Percentiles rank a stretch among this genome's conserved stretches.
These are phyloP conservation scores for Diaporthe sp. DNA, from an alignment of 2,329 filamentous ascomycete species.

Conservation along the genomic window DNA sequence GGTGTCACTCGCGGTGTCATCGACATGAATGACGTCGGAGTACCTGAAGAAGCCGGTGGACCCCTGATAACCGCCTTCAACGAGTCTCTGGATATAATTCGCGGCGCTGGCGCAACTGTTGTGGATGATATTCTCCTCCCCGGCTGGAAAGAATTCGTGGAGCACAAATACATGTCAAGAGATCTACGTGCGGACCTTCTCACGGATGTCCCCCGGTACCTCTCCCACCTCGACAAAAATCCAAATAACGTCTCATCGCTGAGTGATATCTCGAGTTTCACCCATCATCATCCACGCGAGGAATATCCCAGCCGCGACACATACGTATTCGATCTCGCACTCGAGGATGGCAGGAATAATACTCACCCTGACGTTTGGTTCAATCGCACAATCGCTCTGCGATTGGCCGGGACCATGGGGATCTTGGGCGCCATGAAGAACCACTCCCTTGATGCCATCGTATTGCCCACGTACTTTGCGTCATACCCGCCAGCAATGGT, in stretches of 20 bases:
- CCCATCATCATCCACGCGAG: slow-evolving; percentile 64
- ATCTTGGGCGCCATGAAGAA: slow-evolving; percentile 70
- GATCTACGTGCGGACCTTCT: slow-evolving; percentile 71
- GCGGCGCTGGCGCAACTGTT: slow-evolving; percentile 70
- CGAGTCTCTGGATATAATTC: slow-evolving; percentile 64
- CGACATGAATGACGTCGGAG: slow-evolving; percentile 42
- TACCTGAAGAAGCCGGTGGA: slow-evolving; percentile 14
- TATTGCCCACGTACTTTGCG: slow-evolving; percentile 64
- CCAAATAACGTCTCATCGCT: slow-evolving; percentile 68
- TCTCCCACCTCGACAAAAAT: slow-evolving; percentile 68
- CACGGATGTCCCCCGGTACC: slow-evolving; percentile 66
- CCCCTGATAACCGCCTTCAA: slow-evolving; percentile 65
- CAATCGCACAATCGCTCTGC: slow-evolving; percentile 66
- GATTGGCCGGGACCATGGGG: slow-evolving; percentile 68
- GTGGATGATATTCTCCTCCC: slow-evolving; percentile 64
- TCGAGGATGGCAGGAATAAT: slow-evolving; percentile 68
- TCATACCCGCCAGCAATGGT: slow-evolving; percentile 1
- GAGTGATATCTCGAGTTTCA: slow-evolving; percentile 66
- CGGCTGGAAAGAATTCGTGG: slow-evolving; percentile 58
- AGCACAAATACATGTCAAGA: slow-evolving; percentile 49
- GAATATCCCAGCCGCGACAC: slow-evolving; percentile 72
- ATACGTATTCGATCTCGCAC: slow-evolving; percentile 64
- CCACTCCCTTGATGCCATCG: slow-evolving; percentile 71
- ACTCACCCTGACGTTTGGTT: slow-evolving; percentile 68
- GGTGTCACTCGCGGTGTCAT: slow-evolving; percentile 75